Evolutionary conservation across 192 early-diverging fungal genomes (phyloP), one percentile per base, ranked within the genome.

Genomic region (Haplosporangium gracile): DNA sequence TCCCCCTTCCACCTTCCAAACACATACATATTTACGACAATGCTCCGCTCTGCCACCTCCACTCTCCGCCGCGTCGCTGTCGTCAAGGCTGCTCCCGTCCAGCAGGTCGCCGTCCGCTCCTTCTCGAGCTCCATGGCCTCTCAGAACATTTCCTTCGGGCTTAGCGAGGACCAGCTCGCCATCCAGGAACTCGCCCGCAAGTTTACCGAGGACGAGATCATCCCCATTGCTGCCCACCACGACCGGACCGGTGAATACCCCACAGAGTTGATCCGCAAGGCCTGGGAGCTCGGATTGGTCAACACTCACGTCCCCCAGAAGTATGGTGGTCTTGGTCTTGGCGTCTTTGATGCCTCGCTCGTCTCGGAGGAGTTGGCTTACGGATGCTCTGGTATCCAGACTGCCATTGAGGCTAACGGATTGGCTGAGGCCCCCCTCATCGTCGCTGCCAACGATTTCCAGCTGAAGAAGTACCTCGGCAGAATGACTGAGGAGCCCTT

Each of bases 401-500:
- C 98, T 11, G 98, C 98, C 40, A 97, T 97, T 72, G 98, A 99
- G 84, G 98, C 98, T n/a, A 99, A 99, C 89, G 93, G 94, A 2
- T 90, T 99, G 24, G 98, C 97, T 43, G 94, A 99, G 88, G 97
- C 98, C 4, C 97, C 97, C 3, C 91, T 98, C 34, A 91, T 97
- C 74, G 91, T 98, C 34, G 96, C 97, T 63, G 98, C 95, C 72
- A 97, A 91, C 89, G 94, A 97, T 70, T 91, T 87, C 20, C 97
- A 98, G 79, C 97, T 97, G 93, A 96, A 97, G 88, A 99, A 99
- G 92, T 99, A 99, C 87, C 91, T 99, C 42, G 98, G 98, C 49
- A 93, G 98, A 60, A 98, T 99, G 98, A 95, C 96, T 4, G 97
- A 99, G 87, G 97, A 94, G 82, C 98, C 98, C 20, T 87, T 99